Evolutionary conservation across 495 filamentous ascomycete species (phyloP).

Genomic region (Darksidea phi): DNA sequence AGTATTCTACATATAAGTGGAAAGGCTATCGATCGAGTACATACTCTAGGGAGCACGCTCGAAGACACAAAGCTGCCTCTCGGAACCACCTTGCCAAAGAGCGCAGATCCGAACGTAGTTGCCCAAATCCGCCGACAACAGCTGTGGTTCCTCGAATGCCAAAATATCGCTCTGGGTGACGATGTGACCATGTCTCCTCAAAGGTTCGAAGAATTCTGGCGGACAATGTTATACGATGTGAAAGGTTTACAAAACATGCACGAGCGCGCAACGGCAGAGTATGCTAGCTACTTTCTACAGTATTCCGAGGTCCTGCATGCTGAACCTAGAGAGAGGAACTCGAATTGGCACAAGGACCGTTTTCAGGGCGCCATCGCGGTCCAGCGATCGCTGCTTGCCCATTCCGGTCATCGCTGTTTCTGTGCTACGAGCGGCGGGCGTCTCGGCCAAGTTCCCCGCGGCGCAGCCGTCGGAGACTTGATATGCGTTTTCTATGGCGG

Average conservation of each 20-base stretch:
- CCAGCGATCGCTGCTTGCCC: neutral
- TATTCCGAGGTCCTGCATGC: neutral
- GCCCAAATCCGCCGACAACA: neutral
- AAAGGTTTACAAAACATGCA: neutral
- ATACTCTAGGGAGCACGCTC: neutral
- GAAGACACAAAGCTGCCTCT: neutral
- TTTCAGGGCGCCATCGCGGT: neutral
- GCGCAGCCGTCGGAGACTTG: neutral
- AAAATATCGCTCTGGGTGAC: neutral
- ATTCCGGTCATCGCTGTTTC: neutral
- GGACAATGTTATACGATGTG: neutral
- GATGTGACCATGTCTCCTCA: neutral
- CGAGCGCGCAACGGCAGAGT: neutral
- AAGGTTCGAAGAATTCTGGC: slow-evolving; percentile 3
- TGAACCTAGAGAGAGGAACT: neutral
- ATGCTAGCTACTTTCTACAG: neutral
- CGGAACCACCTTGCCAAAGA: neutral
- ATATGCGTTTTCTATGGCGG: slow-evolving; percentile 5
- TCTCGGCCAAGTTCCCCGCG: neutral
- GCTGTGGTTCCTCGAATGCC: neutral
- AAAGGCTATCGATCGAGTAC: neutral
- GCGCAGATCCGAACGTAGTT: neutral
- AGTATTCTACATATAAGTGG: neutral
- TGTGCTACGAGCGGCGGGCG: neutral
- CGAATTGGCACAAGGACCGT: slow-evolving; percentile 2